Percentiles rank a stretch among this genome's conserved stretches.
Evolutionary conservation across 1,284 basidiomycete genomes (phyloP).

Genomic region (Puccinia triticina): DNA sequence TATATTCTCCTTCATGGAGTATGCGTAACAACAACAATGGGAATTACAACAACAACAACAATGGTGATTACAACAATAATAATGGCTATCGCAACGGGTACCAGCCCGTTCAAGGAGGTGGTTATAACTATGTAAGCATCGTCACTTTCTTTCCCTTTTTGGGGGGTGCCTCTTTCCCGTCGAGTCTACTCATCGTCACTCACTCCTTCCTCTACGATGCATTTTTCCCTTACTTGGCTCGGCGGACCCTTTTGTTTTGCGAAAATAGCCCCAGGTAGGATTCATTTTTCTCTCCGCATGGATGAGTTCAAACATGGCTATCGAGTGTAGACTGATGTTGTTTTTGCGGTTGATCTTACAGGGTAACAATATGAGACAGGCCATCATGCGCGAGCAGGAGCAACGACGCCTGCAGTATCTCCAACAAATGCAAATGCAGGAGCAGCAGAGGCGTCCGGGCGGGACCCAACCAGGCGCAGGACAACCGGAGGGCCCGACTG

Average conservation of each 20-base stretch:
- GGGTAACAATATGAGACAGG: slow-evolving; percentile 20
- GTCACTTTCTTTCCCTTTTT: not conserved
- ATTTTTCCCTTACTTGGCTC: not conserved
- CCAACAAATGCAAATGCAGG: slow-evolving; percentile 24
- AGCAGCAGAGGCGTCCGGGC: not conserved
- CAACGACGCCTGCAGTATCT: slow-evolving; percentile 6
- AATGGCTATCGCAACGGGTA: slow-evolving; percentile 2
- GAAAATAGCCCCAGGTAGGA: slow-evolving; percentile 19
- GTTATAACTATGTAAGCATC: slow-evolving; percentile 14
- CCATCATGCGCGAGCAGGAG: slow-evolving; percentile 14
- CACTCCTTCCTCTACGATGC: not conserved
- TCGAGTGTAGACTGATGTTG: not conserved
- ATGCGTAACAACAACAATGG: slow-evolving; percentile 1
- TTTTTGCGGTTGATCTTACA: not conserved
- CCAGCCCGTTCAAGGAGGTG: slow-evolving; percentile 18
- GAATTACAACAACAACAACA: not conserved
- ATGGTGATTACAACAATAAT: not conserved
- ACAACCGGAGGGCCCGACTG: not conserved
- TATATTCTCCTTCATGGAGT: slow-evolving; percentile 13
- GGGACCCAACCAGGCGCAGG: not conserved
- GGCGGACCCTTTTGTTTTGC: not conserved
- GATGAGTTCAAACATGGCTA: not conserved
- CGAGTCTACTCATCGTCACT: not conserved
- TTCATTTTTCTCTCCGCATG: not conserved
- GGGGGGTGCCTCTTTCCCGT: not conserved